Evolutionary conservation across 345 rosid species (phyloP).

Genomic region (Murraya koenigii): DNA sequence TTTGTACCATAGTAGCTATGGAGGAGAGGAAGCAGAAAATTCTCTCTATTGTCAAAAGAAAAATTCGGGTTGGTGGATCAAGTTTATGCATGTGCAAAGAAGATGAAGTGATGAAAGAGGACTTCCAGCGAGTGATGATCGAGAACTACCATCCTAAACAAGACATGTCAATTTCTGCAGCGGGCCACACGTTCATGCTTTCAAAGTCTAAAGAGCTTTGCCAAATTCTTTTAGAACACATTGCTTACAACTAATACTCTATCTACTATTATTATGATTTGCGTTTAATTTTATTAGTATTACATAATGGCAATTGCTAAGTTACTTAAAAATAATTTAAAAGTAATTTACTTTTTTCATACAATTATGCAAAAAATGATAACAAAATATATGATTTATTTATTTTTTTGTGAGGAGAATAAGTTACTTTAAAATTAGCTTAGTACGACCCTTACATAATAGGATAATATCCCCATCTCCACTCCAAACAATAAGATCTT

Average conservation of each 20-base stretch:
- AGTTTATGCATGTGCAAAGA: constrained; percentile 25
- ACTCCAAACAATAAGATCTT: no score
- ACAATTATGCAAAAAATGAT: no score
- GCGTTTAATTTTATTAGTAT: neutral
- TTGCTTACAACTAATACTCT: constrained; percentile 6
- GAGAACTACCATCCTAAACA: constrained; percentile 15
- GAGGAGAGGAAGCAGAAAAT: constrained; percentile 23
- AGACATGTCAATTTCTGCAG: constrained; percentile 16
- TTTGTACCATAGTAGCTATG: neutral
- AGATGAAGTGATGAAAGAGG: constrained; percentile 29
- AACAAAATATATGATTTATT: no score
- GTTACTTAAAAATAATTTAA: no score
- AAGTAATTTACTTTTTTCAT: no score
- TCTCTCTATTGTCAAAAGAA: constrained; percentile 25
- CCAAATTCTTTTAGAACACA: constrained; percentile 7
- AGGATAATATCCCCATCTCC: no score
- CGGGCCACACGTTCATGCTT: constrained; percentile 38
- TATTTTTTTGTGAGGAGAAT: no score
- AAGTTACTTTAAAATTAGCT: no score
- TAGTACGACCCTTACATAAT: no score
- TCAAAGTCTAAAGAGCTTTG: constrained; percentile 22
- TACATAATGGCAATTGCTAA: no score
- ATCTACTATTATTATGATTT: neutral
- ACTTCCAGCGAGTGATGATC: constrained; percentile 29
- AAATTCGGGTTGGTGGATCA: constrained; percentile 26